Percentiles rank a stretch among this genome's conserved stretches.
Evolutionary conservation across 805 yeast species (phyloP).

Genomic region (Lipomyces oligophaga): DNA sequence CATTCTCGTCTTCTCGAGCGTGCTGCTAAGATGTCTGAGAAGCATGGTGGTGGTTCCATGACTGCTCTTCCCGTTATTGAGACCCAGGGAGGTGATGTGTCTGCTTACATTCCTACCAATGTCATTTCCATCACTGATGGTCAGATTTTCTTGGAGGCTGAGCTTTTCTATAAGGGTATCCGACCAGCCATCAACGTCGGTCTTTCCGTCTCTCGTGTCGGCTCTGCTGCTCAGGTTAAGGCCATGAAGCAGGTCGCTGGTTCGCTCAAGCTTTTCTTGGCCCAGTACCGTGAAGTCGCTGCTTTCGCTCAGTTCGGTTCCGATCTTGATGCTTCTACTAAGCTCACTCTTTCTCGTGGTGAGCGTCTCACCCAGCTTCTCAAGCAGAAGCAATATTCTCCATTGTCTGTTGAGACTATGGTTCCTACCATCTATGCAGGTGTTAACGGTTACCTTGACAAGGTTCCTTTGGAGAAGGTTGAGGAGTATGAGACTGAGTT

Average conservation of each 20-base stretch:
- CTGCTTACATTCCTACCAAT: slow-evolving; percentile 96
- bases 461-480: slow-evolving; percentile 76
- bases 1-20: slow-evolving; percentile 94
- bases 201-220: slow-evolving; percentile 99
- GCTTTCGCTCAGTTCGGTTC: slow-evolving; percentile 99
- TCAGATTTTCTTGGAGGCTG: slow-evolving; percentile 98
- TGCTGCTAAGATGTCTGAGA: slow-evolving; percentile 94
- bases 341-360: slow-evolving; percentile 98
- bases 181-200: slow-evolving; percentile 99
- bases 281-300: slow-evolving; percentile 99
- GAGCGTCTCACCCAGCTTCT: slow-evolving; percentile 99
- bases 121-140: slow-evolving; percentile 97
- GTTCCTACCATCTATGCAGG: slow-evolving; percentile 99
- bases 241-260: slow-evolving; percentile 99
- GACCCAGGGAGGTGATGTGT: slow-evolving; percentile 99
- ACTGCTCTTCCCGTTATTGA: slow-evolving; percentile 95
- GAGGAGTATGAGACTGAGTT: slow-evolving; percentile 89
- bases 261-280: slow-evolving; percentile 99
- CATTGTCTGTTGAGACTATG: slow-evolving; percentile 98
- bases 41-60: slow-evolving; percentile 87
- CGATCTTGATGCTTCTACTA: slow-evolving; percentile 98
- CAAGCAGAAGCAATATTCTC: slow-evolving; percentile 96
- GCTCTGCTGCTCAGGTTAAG: slow-evolving; percentile 99
- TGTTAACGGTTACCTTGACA: slow-evolving; percentile 98
- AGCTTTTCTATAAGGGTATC: slow-evolving; percentile 99